These are phyloP conservation scores for Dichotomopilus funicola DNA, from an alignment of 2,329 filamentous ascomycete genomes.

Conservation along the genomic window DNA sequence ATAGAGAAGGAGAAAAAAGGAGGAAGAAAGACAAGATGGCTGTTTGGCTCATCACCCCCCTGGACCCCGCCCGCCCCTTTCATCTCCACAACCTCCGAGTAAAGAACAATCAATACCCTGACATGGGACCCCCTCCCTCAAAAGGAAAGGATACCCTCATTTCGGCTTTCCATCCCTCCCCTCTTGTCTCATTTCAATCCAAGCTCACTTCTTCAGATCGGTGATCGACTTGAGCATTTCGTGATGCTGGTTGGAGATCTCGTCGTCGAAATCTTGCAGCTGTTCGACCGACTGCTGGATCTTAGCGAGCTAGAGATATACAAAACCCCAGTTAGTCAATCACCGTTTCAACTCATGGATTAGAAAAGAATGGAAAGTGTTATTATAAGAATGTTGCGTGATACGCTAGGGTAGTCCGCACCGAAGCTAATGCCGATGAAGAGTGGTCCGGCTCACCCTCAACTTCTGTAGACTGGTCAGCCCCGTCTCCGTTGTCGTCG, in stretches of 20 bases:
- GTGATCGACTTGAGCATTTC: slow-evolving; percentile 24
- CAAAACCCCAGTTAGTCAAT: slow-evolving; percentile 13
- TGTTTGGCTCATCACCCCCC: too few relatives aligned
- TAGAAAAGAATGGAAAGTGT: slow-evolving; percentile 12
- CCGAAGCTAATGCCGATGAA: slow-evolving; percentile 60
- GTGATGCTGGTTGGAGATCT: slow-evolving; percentile 26
- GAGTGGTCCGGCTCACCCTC: slow-evolving; percentile 56
- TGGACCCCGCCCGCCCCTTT: not conserved
- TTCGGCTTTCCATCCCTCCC: not conserved
- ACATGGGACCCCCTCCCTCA: too few relatives aligned
- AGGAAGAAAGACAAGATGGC: not conserved
- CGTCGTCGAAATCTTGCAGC: slow-evolving; percentile 27
- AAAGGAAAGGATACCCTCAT: too few relatives aligned
- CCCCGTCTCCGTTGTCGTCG: slow-evolving; percentile 31
- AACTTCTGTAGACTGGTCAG: slow-evolving; percentile 43
- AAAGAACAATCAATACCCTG: too few relatives aligned
- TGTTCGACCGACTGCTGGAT: slow-evolving; percentile 24
- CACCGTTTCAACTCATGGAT: not conserved
- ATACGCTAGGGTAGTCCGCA: slow-evolving; percentile 49
- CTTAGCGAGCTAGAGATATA: slow-evolving; percentile 27
- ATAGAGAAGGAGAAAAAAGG: not conserved
- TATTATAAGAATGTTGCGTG: slow-evolving; percentile 22
- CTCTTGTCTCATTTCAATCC: not conserved
- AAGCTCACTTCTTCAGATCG: slow-evolving; percentile 21
- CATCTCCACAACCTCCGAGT: too few relatives aligned